Conservation (phyloP, 2,329 filamentous ascomycete genomes). For the Aureobasidium sp. region DNA sequence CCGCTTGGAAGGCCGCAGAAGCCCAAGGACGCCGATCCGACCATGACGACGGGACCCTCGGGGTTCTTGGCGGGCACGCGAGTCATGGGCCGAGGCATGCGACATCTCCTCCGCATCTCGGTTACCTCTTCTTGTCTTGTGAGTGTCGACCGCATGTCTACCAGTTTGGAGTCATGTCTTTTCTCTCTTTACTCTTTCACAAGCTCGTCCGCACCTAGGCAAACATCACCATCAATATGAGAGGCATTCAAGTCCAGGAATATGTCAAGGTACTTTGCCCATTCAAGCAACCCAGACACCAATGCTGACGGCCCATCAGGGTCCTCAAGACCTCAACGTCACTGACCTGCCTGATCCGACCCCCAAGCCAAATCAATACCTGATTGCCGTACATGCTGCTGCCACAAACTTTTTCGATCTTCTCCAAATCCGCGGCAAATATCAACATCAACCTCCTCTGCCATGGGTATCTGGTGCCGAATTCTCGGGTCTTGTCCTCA, state of each 20-base stretch:
- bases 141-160: neutral
- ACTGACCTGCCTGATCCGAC: constrained; percentile 66
- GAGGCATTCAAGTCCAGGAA: constrained; percentile 25
- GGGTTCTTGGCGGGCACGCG: neutral
- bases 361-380: constrained; percentile 67
- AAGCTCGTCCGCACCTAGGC: neutral
- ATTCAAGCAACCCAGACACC: neutral
- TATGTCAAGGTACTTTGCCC: constrained; percentile 21
- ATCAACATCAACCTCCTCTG: constrained; percentile 82
- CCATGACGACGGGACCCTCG: neutral
- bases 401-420: constrained; percentile 98
- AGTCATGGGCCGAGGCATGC: constrained; percentile 12
- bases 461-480: constrained; percentile 85
- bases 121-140: neutral
- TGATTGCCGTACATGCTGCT: constrained; percentile 77
- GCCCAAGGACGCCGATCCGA: too few relatives aligned
- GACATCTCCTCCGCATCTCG: constrained; percentile 8
- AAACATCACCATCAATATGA: neutral
- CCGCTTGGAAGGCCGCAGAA: constrained; percentile 11
- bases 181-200: neutral
- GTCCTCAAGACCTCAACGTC: constrained; percentile 71
- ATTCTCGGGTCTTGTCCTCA: constrained; percentile 72
- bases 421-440: constrained; percentile 90
- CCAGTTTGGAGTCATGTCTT: neutral
- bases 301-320: constrained; percentile 41